Evolutionary conservation across 2,329 filamentous ascomycete genomes (phyloP), one percentile per base, ranked within the genome.

Genomic region (Monilinia fructigena): DNA sequence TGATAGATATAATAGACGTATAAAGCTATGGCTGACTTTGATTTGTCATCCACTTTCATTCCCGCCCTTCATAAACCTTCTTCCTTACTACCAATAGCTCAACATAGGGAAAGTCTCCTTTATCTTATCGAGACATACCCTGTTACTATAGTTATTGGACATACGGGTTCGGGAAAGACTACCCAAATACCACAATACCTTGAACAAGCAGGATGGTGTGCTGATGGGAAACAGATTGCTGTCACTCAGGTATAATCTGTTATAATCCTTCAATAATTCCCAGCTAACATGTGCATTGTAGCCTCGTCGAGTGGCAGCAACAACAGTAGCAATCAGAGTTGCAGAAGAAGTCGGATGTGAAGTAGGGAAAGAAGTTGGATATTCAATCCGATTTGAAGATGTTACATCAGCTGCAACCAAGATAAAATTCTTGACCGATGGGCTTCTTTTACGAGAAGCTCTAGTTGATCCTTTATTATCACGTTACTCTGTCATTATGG

Each of bases 401-500:
- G 86, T 91, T 70, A 97, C 93, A 6, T 97, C 93, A 26, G 84
- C 89, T 23, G 83, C 86, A 45, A 99, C 95, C 0, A 86, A 86
- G 63, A 94, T 99, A 80, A 97, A 99, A 76, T 98, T 98, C 75
- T 80, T 98, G 70, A 99, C 94, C 0, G 95, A 99, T 79, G 94
- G 94, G 0, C 82, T 99, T 59, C 83, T 99, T 42, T 86, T 99
- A 63, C 84, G 94, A 73, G 95, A 99, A 79, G 95, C 94, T 38
- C 83, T 99, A 5, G 91, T 97, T 4, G 95, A 99, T 77, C 95
- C 95, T 16, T 80, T 98, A 4, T 80, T 99, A 47, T 95, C 91
- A 26, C 86, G 92, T 14, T 99, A 99, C 76, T 96, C 93, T 0
- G 90, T 97, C 55, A 92, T 99, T 73, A 97, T 99, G 92, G 90